Base-by-base conservation (phyloP, 306 rosid species). In the Citrullus colocynthis region DNA sequence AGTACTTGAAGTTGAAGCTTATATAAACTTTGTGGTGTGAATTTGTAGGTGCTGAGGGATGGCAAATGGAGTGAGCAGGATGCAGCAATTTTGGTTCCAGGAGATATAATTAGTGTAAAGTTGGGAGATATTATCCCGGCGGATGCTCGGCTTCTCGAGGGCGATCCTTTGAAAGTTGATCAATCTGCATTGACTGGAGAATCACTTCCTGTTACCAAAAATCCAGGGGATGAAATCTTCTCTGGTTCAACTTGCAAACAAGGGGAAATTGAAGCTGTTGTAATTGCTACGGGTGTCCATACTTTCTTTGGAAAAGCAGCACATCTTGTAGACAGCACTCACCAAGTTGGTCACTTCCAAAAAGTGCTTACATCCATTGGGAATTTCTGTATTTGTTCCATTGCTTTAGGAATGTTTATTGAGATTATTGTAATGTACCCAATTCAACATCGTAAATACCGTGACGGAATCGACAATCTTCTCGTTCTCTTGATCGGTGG, bases 61-160 rank as follows among this genome's bases (percentile, higher is more conserved):
- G 93, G 96, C 3, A 89, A 90, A 81, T 94, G 98, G 98, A 30
- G 61, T 4, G 98, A 94, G 87, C 80, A 92, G 77, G 97, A 92
- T 34, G 98, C 98, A 79, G 86, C 98, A 79, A 88, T 95, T 81
- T 84, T 95, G n/a, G 98, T 95, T 77, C 98, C 97, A 7, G 97
- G 98, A 44, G 99, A 95, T 75, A 88, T 95, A 85, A 75, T 95
- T 21, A 95, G 97, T 83, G 80, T 95, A 83, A 92, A 95, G 75
- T 85, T 95, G 49, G 99, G 99, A 74, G 99, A 95, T 58, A 92
- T 95, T 56, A 73, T 95, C 81, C 99, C 97, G 17, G 97, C 97
- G n/a, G 99, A 95, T 88, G 99, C 97, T 57, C 99, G 99, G 59
- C 97, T 95, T 77, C 99, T 95, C 2, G 99, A 95, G 80, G 97